Evolutionary conservation across 768 basidiomycete species (phyloP).

Genomic region (Hericium coralloides): DNA sequence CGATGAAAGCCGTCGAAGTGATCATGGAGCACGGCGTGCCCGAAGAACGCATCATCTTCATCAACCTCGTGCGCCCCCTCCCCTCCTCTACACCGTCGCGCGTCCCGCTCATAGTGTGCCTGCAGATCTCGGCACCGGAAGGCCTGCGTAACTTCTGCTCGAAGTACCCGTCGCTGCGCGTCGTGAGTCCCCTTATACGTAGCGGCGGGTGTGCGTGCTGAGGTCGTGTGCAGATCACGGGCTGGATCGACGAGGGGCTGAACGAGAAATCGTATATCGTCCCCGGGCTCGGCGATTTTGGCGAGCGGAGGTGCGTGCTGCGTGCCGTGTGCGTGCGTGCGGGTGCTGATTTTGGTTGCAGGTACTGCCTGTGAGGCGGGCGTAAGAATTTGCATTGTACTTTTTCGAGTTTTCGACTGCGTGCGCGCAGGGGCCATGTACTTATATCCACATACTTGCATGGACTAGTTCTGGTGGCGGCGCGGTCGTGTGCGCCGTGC

Average conservation of each 20-base stretch:
- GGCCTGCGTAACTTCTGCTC: slow-evolving; percentile 76
- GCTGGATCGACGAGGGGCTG: slow-evolving; percentile 90
- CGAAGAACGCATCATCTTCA: slow-evolving; percentile 91
- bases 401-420: no score
- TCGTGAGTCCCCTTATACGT: slow-evolving; percentile 33
- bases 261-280: slow-evolving; percentile 89
- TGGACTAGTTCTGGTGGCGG: no score
- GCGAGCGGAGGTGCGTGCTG: slow-evolving; percentile 63
- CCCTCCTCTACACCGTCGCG: no score
- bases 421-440: no score
- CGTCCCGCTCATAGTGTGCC: not conserved
- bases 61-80: slow-evolving; percentile 71
- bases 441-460: no score
- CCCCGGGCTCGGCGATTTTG: slow-evolving; percentile 96
- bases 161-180: slow-evolving; percentile 65
- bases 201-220: not conserved
- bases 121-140: slow-evolving; percentile 81
- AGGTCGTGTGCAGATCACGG: slow-evolving; percentile 59
- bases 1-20: slow-evolving; percentile 95
- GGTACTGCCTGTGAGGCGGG: not conserved
- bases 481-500: no score
- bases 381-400: not conserved
- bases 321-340: not conserved
- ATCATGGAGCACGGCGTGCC: slow-evolving; percentile 86
- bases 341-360: not conserved